phyloP scores from a whole-genome alignment of 2,329 filamentous ascomycete genomes.

The Hypoxylon sp. region DNA sequence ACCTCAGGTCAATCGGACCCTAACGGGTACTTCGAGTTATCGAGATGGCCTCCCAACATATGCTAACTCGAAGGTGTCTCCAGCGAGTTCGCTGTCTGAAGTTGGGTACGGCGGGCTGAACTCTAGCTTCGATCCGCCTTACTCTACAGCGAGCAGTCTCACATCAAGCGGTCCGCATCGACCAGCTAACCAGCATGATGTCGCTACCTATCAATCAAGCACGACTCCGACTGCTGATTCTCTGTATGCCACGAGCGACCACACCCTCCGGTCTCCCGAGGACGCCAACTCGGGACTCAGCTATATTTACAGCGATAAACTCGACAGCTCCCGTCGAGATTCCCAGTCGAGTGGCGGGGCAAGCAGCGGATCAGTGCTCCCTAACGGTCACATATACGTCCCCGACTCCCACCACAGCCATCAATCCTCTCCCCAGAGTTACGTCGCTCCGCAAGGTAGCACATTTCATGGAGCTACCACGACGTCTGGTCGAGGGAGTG shows the following conservation, averaged over 20 bases:
- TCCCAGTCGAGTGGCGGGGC: conserved; percentile 46
- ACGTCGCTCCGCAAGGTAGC: conserved; percentile 38
- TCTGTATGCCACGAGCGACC: conserved; percentile 42
- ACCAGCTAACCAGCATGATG: conserved; percentile 41
- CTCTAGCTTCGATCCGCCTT: conserved; percentile 45
- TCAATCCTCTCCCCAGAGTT: conserved; percentile 36
- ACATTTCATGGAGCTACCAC: conserved; percentile 38
- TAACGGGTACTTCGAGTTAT: conserved; percentile 51
- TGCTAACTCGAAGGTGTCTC: conserved; percentile 42
- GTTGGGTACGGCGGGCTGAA: conserved; percentile 49
- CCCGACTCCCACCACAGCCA: conserved; percentile 48
- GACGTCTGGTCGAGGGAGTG: conserved; percentile 36
- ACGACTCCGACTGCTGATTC: conserved; percentile 32
- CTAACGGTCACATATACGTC: conserved; percentile 54
- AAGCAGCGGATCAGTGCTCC: conserved; percentile 44
- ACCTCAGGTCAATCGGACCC: conserved; percentile 52
- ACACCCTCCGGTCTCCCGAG: conserved; percentile 43
- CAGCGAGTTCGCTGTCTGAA: conserved; percentile 43
- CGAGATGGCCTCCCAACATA: conserved; percentile 50
- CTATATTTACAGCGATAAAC: conserved; percentile 50
- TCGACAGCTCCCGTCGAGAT: conserved; percentile 43
- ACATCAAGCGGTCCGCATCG: conserved; percentile 38
- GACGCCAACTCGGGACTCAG: conserved; percentile 42
- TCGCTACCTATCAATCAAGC: conserved; percentile 32
- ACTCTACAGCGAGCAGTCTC: conserved; percentile 37